These are phyloP conservation scores for Astraeus odoratus DNA, from an alignment of 768 basidiomycete genomes.

Conservation along the genomic window DNA sequence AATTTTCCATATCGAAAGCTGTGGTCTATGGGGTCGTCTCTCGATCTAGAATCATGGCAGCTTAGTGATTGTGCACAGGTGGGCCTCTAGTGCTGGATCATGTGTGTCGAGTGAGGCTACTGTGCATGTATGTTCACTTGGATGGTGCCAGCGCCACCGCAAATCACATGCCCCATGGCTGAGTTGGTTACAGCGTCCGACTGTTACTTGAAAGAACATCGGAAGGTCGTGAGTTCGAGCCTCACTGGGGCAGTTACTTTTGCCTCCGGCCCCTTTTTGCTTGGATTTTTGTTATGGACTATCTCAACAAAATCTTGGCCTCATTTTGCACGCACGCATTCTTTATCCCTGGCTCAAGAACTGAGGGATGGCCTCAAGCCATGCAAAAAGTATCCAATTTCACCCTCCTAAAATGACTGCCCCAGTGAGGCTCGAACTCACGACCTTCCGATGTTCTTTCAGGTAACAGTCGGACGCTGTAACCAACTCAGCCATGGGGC, in stretches of 20 bases:
- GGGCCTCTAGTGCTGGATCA: no score
- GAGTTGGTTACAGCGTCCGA: slow-evolving; percentile 68
- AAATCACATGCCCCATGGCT: slow-evolving; percentile 46
- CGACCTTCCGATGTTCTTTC: slow-evolving; percentile 49
- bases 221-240: slow-evolving; percentile 68
- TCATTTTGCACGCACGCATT: no score
- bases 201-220: slow-evolving; percentile 47
- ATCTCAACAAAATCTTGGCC: no score
- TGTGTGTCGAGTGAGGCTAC: no score
- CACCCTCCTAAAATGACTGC: slow-evolving; percentile 27
- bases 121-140: neutral
- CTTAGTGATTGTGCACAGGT: no score
- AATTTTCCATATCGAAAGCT: no score
- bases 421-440: slow-evolving; percentile 65
- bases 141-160: no score
- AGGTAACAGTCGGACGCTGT: slow-evolving; percentile 71
- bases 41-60: no score
- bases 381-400: neutral
- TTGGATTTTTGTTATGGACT: neutral
- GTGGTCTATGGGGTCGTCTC: no score
- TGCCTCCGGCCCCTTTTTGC: neutral
- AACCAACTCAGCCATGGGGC: slow-evolving; percentile 76
- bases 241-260: slow-evolving; percentile 48
- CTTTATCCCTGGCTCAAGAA: no score
- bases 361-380: no score